Base-by-base conservation (phyloP, 164 flowering plant genomes). In the Taxillus chinensis region DNA sequence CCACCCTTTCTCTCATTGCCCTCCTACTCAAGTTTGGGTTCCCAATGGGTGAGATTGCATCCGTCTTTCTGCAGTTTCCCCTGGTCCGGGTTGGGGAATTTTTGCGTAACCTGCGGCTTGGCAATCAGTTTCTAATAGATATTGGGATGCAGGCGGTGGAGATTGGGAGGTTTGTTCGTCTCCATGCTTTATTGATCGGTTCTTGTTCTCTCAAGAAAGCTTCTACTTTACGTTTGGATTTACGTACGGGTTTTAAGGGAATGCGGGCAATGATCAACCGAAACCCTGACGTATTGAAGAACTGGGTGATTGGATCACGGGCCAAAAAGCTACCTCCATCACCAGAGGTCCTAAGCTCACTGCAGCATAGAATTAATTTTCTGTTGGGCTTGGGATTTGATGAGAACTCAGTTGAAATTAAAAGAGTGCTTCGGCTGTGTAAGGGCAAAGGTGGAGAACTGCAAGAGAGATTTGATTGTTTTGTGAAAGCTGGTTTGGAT, bases 401-500 rank as follows among this genome's bases (percentile, higher is more conserved):
- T 11, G 83, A 82, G 69, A 67, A 81, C 59, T 75, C 89, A 8
- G 50, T 59, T 3, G 79, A 79, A 62, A 77, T 88, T 82, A 71
- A 69, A 27, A 73, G 58, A 61, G 86, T 86, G 13, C 55, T 77
- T 11, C 82, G 79, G 70, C 41, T 57, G 7, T 82, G 80, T 53
- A 78, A 85, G 48, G 95, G 95, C 48, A 82, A 68, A 58, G 87
- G 81, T 61, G 64, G 37, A 6, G 80, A 84, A 51, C 82, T 88
- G 39, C 88, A 80, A 62, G 91, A 85, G 67, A 79, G 93, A 70
- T 85, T 81, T 67, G 82, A 82, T 65, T 82, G 76, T 65, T 63
- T 86, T 41, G 82, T 88, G 59, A 70, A 80, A 37, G 73, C 80
- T 48, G 95, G 97, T 37, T 67, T 90, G 63, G 75, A 71, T 45